Evolutionary conservation across 805 yeast genomes (phyloP).

Genomic region (Candida quercuum): DNA sequence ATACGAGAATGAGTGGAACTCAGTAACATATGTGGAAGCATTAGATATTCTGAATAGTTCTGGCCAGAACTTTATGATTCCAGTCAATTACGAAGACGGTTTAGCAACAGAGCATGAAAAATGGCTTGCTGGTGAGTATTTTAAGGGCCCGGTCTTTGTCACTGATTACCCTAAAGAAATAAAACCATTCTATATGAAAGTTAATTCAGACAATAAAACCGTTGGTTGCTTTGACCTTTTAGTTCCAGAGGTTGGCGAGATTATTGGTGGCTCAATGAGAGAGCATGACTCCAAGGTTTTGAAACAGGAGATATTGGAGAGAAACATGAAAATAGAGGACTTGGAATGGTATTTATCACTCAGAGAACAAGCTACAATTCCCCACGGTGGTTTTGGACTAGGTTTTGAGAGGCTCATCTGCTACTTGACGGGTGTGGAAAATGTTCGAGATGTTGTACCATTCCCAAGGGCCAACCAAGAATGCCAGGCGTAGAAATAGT

Average conservation of each 20-base stretch:
- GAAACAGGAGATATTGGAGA: conserved; percentile 39
- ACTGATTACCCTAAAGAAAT: conserved; percentile 76
- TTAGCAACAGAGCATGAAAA: conserved; percentile 86
- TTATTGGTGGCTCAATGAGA: conserved; percentile 92
- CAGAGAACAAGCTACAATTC: conserved; percentile 73
- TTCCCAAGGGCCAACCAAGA: conserved; percentile 71
- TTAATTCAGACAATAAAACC: conserved; percentile 42
- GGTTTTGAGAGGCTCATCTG: conserved; percentile 86
- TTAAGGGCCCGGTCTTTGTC: conserved; percentile 75
- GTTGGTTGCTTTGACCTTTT: conserved; percentile 89
- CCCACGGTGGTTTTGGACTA: conserved; percentile 97
- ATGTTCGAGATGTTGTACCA: conserved; percentile 81
- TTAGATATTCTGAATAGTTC: conserved; percentile 40
- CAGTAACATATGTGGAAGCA: conserved; percentile 75
- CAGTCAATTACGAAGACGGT: conserved; percentile 65
- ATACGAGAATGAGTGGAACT: conserved; percentile 50
- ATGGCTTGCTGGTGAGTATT: conserved; percentile 71
- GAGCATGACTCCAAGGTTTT: conserved; percentile 57
- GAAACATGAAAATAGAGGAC: conserved; percentile 49
- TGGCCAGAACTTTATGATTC: conserved; percentile 32
- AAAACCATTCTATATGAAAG: conserved; percentile 92
- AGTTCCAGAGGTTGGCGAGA: conserved; percentile 88
- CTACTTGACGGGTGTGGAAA: conserved; percentile 67
- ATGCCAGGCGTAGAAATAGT: conserved; percentile 26
- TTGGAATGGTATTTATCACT: conserved; percentile 78